Evolutionary conservation across 805 yeast species (phyloP), one percentile per base, ranked within the genome.

Genomic region (Metschnikowia picachoensis): DNA sequence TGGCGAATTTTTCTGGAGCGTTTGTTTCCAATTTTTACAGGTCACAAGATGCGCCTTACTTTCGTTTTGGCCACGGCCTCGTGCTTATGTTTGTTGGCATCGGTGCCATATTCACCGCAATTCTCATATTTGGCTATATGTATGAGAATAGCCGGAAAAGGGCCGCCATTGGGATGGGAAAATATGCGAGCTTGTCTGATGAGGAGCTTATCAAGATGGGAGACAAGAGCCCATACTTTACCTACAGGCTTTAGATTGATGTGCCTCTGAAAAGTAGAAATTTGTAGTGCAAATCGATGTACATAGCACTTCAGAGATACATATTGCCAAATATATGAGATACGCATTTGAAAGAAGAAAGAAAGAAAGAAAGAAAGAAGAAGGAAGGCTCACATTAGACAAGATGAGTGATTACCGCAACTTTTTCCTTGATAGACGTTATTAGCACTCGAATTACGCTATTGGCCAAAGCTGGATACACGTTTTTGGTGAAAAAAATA

Each of bases 171-270:
- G 44, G 38, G 3, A 15, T 35, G 4, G 76, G 74, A 1, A 55
- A 53, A 30, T 70, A 60, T 46, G 68, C 61, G 41, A 52, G 49
- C 8, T 49, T 51, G 38, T 51, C 61, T 5, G 60, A 56, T 25
- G 49, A 52, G 25, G 64, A 70, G 41, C 55, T 72, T 38, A 48
- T 60, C 11, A 61, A 59, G 39, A 57, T 70, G 72, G 77, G 77
- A 16, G 77, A 73, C 55, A 65, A 65, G 50, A 66, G 65, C 40
- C 77, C 78, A 0, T 62, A 64, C 37, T 73, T 64, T 48, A 55
- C 57, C 15, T 73, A 73, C 49, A 44, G 50, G 27, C 33, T 50
- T 17, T 50, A 37, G 44, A 15, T 27, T 37, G 16, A 13, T 33
- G n/a, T 2, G 14, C 8, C 25, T 20, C 8, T 20, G 1, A 8